Evolutionary conservation across 768 basidiomycete species (phyloP), one percentile per base, ranked within the genome.

Genomic region (Neoboletus magnificus): DNA sequence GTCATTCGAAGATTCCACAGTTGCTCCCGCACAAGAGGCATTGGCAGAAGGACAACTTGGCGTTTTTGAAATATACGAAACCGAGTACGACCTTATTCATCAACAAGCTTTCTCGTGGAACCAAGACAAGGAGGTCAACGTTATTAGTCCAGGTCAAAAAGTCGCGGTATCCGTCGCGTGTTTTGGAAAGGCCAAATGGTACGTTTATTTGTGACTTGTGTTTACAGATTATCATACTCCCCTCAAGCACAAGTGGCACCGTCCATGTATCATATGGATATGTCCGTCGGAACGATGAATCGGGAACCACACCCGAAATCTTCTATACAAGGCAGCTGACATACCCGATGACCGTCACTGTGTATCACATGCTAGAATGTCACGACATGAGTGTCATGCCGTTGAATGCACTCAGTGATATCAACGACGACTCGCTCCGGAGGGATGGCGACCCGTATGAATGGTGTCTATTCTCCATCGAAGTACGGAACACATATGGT

Each of bases 291-390:
- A 51, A 70, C 63, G 59, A 65, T 61, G 59, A 63, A 30, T 55
- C 69, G 29, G 62, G 67, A 22, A 59, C 71, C 22, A 68, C 73
- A 1, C 64, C 76, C 1, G 77, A 82, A 47, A 71, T 83, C 40
- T 96, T 98, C 70, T 82, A 94, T 66, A 85, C 91, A 27, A 88
- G 97, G 25, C 93, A 92, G 65, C 71, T 98, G 50, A 82, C 87
- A 30, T 93, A 93, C 66, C 93, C 95, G 5, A 80, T 98, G 59
- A 79, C 89, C 64, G 89, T 97, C 55, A 96, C 95, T 4, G 97
- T 98, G 13, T 97, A 98, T 68, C 91, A 91, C 62, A 95, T 95
- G 79, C 82, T 98, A 29, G 91, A 96, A 69, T 91, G 91, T 63
- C 81, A 86, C 59, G 78, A 79, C 37, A 87, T 98, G 84, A 87